These are phyloP conservation scores for Cicer judaicum DNA, from an alignment of 306 rosid species.

Conservation along the genomic window DNA sequence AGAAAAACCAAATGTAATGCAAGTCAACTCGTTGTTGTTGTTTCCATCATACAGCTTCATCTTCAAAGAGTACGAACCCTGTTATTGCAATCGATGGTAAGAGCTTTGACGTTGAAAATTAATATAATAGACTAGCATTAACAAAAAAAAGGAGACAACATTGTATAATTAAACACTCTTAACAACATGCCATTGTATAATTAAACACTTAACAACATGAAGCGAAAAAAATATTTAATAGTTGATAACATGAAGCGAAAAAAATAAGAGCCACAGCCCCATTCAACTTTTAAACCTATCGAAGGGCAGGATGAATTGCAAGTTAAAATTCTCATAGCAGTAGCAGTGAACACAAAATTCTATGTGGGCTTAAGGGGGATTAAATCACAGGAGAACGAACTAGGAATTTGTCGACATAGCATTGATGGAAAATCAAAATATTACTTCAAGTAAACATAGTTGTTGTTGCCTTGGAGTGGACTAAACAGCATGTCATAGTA, in stretches of 20 bases:
- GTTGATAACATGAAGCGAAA: conserved; percentile 4
- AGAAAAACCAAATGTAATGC: conserved; percentile 69
- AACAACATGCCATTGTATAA: background rate
- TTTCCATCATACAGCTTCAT: conserved; percentile 71
- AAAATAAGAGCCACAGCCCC: background rate
- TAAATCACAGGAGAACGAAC: background rate
- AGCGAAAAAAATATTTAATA: too few relatives aligned
- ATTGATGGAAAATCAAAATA: background rate
- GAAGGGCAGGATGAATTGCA: conserved; percentile 2
- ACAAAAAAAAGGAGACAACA: conserved; percentile 3
- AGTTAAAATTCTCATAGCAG: background rate
- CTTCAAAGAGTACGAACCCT: conserved; percentile 78
- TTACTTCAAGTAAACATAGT: background rate
- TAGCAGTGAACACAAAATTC: background rate
- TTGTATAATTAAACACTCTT: background rate
- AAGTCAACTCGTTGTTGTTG: conserved; percentile 61
- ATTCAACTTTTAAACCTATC: background rate
- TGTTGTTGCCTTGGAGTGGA: background rate
- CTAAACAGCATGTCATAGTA: background rate
- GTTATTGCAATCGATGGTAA: conserved; percentile 46
- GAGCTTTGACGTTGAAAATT: conserved; percentile 35
- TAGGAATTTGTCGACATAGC: conserved; percentile 3
- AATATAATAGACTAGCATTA: background rate
- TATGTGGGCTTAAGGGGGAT: background rate
- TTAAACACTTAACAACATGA: background rate